Evolutionary conservation across 495 filamentous ascomycete genomes (phyloP), one percentile per base, ranked within the genome.

Genomic region (Neurospora sp.): DNA sequence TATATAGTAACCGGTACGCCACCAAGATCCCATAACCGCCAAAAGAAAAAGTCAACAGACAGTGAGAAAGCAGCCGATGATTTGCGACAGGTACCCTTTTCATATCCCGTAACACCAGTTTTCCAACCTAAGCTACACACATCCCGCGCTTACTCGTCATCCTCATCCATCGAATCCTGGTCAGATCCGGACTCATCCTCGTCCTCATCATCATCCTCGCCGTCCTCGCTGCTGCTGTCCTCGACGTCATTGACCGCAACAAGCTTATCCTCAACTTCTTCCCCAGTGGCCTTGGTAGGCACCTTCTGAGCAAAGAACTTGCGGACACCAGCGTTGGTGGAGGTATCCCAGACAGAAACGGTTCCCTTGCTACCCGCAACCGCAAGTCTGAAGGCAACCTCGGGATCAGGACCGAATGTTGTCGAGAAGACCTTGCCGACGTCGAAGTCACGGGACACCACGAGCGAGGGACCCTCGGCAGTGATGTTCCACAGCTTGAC

Each of bases 401-500:
- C 93, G 40, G 88, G 76, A 79, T 99, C 96, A 0, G 96, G 94
- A 10, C 91, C 96, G 78, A 98, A 99, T 42, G 84, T 85, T 2
- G 94, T 92, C 27, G 93, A 93, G 80, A 99, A 99, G 54, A 99
- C 91, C 85, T 94, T 97, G 66, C 96, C 96, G 14, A 98, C 92
- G 38, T 93, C 96, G 42, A 98, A 84, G 82, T 98, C 93, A 39
- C 96, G 90, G 9, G 93, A 92, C 7, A 97, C 93, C 0, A 99
- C 93, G 88, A 99, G 92, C 74, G 89, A 91, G 4, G 95, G 95
- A 0, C 90, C 90, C 49, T 87, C 84, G n/a, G 92, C 79, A 74
- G 90, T 87, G 72, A 97, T 89, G 80, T 97, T 97, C 96, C 96
- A 99, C 62, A 99, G 86, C 87, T 99, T 99, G 66, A 98, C 93